phyloP scores from a whole-genome alignment of 352 stramenopile genomes.

The Globisporangium polare region DNA sequence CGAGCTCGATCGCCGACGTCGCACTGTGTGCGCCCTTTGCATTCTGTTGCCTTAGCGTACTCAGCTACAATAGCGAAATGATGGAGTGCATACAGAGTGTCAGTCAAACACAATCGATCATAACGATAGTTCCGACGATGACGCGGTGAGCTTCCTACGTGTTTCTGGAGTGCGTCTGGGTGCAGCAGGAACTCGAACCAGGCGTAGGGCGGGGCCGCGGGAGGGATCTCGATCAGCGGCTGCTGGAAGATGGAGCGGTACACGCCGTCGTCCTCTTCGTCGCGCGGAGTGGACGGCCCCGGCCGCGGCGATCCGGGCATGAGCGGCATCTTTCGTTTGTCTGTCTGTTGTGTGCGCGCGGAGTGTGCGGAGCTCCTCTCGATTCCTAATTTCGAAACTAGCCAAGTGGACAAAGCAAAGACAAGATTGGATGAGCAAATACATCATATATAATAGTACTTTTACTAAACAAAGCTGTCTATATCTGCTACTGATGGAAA shows the following conservation, averaged over 20 bases:
- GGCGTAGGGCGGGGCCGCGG: conserved; percentile 58
- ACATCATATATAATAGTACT: too few relatives aligned
- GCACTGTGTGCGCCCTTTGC: conserved; percentile 40
- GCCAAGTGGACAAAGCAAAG: too few relatives aligned
- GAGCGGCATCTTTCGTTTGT: too few relatives aligned
- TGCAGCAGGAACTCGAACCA: conserved; percentile 88
- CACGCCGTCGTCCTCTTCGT: conserved; percentile 55
- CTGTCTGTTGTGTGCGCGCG: too few relatives aligned
- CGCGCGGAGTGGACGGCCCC: conserved; percentile 17
- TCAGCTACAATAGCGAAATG: conserved; percentile 27
- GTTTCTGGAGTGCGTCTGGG: conserved; percentile 62
- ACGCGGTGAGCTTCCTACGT: conserved; percentile 34
- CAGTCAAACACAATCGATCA: background rate
- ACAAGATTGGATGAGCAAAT: too few relatives aligned
- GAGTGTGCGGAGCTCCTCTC: background rate
- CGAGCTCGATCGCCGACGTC: conserved; percentile 71
- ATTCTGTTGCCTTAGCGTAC: conserved; percentile 43
- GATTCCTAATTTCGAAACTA: too few relatives aligned
- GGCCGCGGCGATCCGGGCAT: conserved; percentile 67
- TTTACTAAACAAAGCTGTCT: background rate
- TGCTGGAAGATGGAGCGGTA: conserved; percentile 87
- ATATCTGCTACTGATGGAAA: background rate
- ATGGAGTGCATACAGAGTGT: background rate
- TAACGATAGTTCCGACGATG: background rate
- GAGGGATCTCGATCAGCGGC: conserved; percentile 66